A percentile compares a stretch with the other conserved stretches of the same genome.
Conservation (phyloP, 305 asterid genomes). For the Fraxinus angustifolia region DNA sequence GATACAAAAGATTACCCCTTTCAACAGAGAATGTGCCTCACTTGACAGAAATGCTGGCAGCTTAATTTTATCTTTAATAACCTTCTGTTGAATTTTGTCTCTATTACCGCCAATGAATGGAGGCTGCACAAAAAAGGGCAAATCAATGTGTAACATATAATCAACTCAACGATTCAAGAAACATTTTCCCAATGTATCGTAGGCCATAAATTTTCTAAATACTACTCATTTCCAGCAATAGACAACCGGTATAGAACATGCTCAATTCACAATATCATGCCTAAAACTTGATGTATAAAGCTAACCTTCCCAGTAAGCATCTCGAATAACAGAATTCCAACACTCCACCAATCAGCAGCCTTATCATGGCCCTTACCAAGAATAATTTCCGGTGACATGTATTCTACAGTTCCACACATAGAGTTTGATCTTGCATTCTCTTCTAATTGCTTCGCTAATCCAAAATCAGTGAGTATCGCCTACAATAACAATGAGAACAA, state of each 20-base stretch:
- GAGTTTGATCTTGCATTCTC: slow-evolving; percentile 50
- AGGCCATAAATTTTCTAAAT: background rate
- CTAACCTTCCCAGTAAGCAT: slow-evolving; percentile 57
- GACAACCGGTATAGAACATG: background rate
- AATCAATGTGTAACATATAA: background rate
- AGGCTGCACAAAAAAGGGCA: slow-evolving; percentile 23
- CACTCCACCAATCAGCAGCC: slow-evolving; percentile 71
- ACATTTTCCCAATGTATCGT: background rate
- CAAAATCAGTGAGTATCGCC: slow-evolving; percentile 52
- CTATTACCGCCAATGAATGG: slow-evolving; percentile 40
- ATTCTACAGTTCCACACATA: slow-evolving; percentile 57
- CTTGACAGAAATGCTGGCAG: slow-evolving; percentile 44
- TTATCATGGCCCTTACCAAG: slow-evolving; percentile 59
- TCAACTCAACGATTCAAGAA: background rate
- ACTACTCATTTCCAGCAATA: background rate
- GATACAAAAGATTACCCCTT: slow-evolving; percentile 33
- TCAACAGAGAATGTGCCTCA: slow-evolving; percentile 45
- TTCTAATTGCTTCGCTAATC: slow-evolving; percentile 46
- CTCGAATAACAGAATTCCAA: slow-evolving; percentile 51
- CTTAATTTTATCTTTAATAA: slow-evolving; percentile 40
- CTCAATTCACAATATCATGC: background rate
- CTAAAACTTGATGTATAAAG: background rate
- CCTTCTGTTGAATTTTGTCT: slow-evolving; percentile 41
- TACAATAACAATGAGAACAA: background rate
- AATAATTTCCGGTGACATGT: slow-evolving; percentile 57